Base-by-base conservation (phyloP, 495 filamentous ascomycete species). In the Penicillium taxi region DNA sequence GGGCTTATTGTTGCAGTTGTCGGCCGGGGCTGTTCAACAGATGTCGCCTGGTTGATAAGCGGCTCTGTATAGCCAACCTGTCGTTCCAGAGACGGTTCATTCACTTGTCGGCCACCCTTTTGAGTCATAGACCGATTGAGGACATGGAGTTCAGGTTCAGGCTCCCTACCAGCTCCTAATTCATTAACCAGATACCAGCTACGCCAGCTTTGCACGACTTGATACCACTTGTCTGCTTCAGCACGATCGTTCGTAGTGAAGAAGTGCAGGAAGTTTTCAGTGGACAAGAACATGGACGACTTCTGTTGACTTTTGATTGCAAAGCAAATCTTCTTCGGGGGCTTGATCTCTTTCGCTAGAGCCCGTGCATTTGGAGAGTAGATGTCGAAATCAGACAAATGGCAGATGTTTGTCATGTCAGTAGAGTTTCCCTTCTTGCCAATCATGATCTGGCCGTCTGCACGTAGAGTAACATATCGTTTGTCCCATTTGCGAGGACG, bases 281-380 rank as follows among this genome's bases (percentile, higher is more conserved):
- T 82, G 22, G 78, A 80, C 23, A 84, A 53, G 50, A 96, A 98
- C 52, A 94, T 78, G 22, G 72, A 81, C 4, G 81, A 80, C 48
- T 93, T 95, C 53, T 96, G 81, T 58, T 95, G 91, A 43, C 86
- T 93, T 56, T 94, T 96, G 46, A 98, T 72, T 3, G 86, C 89
- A 51, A 81, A 89, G 57, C 86, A 94, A 37, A 80, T 67, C 50
- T 78, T 81, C 48, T 86, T 89, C 0, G 85, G 85, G 1, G 82
- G 80, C 44, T 75, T 83, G 38, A 89, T 61, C 11, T 57, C 68
- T 38, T 78, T 73, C 25, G 75, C 74, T 35, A 76, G 61, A 23
- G 82, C 75, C 9, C 74, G 71, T 25, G 77, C 68, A 3, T 74
- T 81, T 7, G 85, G 81, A 6, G 69, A 74, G 58, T 94, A 95